Evolutionary conservation across 768 basidiomycete species (phyloP), one percentile per base, ranked within the genome.

Genomic region (Exsudoporus frostii): DNA sequence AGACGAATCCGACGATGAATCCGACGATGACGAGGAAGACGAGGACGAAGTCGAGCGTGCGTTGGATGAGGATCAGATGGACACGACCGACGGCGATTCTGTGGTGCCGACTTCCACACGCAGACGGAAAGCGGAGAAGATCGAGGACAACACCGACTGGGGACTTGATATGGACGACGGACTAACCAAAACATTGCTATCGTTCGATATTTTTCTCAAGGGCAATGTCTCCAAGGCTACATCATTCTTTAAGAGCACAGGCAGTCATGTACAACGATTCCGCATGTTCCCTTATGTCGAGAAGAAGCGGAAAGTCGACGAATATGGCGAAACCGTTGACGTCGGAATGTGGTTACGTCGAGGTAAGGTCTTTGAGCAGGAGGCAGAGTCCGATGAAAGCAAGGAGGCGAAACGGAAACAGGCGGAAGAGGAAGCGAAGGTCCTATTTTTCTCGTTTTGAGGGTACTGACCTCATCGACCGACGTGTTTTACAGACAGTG

Each of bases 211-310:
- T 59, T 98, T 92, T 69, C 79, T 98, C 55, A 97, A 96, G 69
- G 95, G 95, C n/a, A 93, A 96, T 57, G 90, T 94, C 42, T 86
- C 89, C 25, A 88, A 90, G 58, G 77, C 88, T 24, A 89, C 84
- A 1, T 86, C 87, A 2, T 94, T 93, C 74, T 96, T 94, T 78
- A 93, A 92, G 69, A 86, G 75, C 53, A 74, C 83, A 9, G 83
- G 83, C 14, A 76, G 79, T 10, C 85, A 88, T 59, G 74, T 80
- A 15, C 90, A 89, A 57, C 77, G 97, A 48, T 98, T 90, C 69
- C 80, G 96, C 58, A 98, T 98, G 94, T 98, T 98, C 73, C 97
- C 97, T 0, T 94, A 92, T 59, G 84, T 96, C 27, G 96, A 98
- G 73, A 88, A 91, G 71, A 91, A 88, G 65, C 76, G 92, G 59